These are phyloP conservation scores for Aspergillus intermedius DNA, from an alignment of 2,329 filamentous ascomycete genomes.

Conservation along the genomic window DNA sequence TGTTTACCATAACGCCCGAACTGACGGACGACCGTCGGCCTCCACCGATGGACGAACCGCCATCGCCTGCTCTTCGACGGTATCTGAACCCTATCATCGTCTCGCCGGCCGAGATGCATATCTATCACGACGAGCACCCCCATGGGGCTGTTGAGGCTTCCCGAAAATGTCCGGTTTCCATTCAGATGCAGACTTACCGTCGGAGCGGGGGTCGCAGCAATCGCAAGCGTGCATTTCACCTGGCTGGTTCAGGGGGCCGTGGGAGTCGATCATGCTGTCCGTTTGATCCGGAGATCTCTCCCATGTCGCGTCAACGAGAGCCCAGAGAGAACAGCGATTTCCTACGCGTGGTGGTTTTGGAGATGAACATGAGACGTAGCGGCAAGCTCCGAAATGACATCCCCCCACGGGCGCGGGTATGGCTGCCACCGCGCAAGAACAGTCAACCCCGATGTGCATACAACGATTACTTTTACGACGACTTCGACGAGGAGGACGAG, in stretches of 20 bases:
- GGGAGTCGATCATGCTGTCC: conserved; percentile 27
- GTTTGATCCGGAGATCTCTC: conserved; percentile 30
- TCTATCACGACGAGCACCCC: conserved; percentile 35
- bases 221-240: conserved; percentile 26
- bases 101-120: conserved; percentile 41
- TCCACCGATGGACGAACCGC: conserved; percentile 46
- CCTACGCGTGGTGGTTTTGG: conserved; percentile 56
- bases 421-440: conserved; percentile 51
- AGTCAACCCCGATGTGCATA: conserved; percentile 9
- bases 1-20: conserved; percentile 50
- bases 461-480: conserved; percentile 11
- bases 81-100: conserved; percentile 54
- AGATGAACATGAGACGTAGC: conserved; percentile 61
- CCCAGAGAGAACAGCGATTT: conserved; percentile 59
- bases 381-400: conserved; percentile 55
- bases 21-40: conserved; percentile 58
- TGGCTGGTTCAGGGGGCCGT: conserved; percentile 40
- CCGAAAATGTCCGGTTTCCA: conserved; percentile 45
- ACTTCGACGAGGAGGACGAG: conserved; percentile 7
- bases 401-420: conserved; percentile 52
- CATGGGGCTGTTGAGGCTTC: conserved; percentile 24
- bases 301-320: conserved; percentile 52
- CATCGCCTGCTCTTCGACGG: conserved; percentile 51
- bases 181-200: conserved; percentile 58
- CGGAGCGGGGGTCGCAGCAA: conserved; percentile 27